Base-by-base conservation (phyloP, 345 rosid genomes). In the Citropsis articulata region DNA sequence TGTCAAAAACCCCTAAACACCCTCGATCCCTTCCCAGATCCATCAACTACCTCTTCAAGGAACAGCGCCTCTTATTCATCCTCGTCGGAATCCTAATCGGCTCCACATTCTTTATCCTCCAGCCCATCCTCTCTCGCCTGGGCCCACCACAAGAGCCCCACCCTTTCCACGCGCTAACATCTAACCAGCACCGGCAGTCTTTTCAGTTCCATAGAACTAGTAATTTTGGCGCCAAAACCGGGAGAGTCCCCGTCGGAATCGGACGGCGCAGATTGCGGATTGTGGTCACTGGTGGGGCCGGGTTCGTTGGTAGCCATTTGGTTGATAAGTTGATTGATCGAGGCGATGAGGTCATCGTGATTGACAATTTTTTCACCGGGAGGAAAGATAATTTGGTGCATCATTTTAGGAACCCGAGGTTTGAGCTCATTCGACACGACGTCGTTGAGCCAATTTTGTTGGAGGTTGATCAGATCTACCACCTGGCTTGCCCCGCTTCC, bases 391-490 rank as follows among this genome's bases (percentile, higher is more conserved):
- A 96, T 83, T 69, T 96, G 84, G 95, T 90, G 45, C 99, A 94
- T 73, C 88, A 85, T 2, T 91, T 94, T 33, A 86, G 87, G 79
- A 92, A 94, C 78, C 97, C 98, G 0, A 94, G 97, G 83, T 92
- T 96, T 68, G 98, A 96, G 90, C 92, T 96, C 22, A 92, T 96
- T 73, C 90, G 99, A 10, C 99, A 96, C 80, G 99, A 96, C 55
- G 99, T 96, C 1, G 98, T 96, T 42, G 99, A 96, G 64, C 98
- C 99, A 33, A 94, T 96, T 19, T 89, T 96, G 55, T 84, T 96
- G 69, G 99, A 96, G 88, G 99, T 96, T 9, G 99, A 96, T 89
- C 98, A 92, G 91, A 94, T 96, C 91, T 96, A 96, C 82, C 99
- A 96, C 83, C 87, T 96, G 79, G 99, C 99, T 82, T 96, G 99